phyloP scores from a whole-genome alignment of 805 yeast genomes.

The Yarrowia hollandica region DNA sequence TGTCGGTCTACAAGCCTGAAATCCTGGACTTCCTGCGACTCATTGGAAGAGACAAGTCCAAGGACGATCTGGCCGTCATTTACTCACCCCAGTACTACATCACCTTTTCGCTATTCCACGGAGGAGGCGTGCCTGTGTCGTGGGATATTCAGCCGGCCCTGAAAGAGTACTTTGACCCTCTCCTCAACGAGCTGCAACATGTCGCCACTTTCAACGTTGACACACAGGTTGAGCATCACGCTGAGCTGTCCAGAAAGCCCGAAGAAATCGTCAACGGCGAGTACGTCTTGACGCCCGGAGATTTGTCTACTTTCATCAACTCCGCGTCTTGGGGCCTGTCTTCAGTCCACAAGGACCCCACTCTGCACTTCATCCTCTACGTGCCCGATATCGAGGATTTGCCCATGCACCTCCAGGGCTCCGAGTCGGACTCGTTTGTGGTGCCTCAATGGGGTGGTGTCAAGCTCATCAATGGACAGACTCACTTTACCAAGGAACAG shows the following conservation, averaged over 20 bases:
- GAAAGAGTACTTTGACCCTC: slow-evolving; percentile 53
- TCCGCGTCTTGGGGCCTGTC: slow-evolving; percentile 80
- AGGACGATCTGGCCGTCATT: slow-evolving; percentile 41
- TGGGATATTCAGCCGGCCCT: slow-evolving; percentile 73
- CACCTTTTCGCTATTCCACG: slow-evolving; percentile 72
- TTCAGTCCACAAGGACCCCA: slow-evolving; percentile 58
- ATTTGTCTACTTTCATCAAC: slow-evolving; percentile 75
- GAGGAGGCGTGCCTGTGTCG: slow-evolving; percentile 53
- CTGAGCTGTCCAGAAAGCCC: slow-evolving; percentile 43
- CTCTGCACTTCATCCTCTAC: slow-evolving; percentile 69
- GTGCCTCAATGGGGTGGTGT: slow-evolving; percentile 94
- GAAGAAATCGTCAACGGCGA: slow-evolving; percentile 33
- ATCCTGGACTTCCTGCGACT: slow-evolving; percentile 44
- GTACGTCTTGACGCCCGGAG: slow-evolving; percentile 48
- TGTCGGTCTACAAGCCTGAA: slow-evolving; percentile 49
- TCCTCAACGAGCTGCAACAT: slow-evolving; percentile 53
- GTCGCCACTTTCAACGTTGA: slow-evolving; percentile 74
- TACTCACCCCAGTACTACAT: slow-evolving; percentile 69
- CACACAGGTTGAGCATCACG: slow-evolving; percentile 73
- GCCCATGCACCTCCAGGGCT: slow-evolving; percentile 46
- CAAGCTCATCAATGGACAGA: slow-evolving; percentile 49
- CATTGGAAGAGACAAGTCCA: slow-evolving; percentile 35
- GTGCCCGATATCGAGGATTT: slow-evolving; percentile 53
- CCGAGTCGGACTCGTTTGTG: slow-evolving; percentile 59
- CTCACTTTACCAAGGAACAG: slow-evolving; percentile 43